These are phyloP conservation scores for Coniella lustricola DNA, from an alignment of 2,329 filamentous ascomycete species.

Conservation along the genomic window DNA sequence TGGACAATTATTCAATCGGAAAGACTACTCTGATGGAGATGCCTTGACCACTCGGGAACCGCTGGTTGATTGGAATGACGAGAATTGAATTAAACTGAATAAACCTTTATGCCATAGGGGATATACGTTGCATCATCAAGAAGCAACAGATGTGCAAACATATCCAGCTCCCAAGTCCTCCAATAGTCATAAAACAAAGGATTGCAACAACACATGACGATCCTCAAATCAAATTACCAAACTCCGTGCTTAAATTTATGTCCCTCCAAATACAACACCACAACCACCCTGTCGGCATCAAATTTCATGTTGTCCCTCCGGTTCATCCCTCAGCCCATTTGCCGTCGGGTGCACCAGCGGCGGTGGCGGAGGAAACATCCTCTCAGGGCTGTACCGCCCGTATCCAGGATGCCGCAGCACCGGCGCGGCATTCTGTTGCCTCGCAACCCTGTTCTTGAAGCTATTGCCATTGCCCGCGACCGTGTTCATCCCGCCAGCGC, in stretches of 20 bases:
- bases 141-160: not conserved
- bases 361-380: constrained; percentile 9
- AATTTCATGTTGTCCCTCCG: not conserved
- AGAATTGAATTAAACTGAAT: no score
- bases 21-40: no score
- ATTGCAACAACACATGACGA: no score
- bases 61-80: no score
- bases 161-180: not conserved
- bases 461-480: constrained; percentile 6
- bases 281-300: not conserved
- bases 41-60: no score
- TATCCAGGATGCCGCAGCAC: constrained; percentile 41
- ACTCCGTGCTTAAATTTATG: constrained; percentile 11
- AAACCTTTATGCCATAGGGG: no score
- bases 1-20: no score
- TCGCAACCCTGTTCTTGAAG: constrained; percentile 19
- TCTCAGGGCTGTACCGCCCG: constrained; percentile 28
- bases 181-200: no score
- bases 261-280: not conserved
- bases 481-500: constrained; percentile 14
- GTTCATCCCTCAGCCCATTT: constrained; percentile 17
- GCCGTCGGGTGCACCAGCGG: constrained; percentile 8
- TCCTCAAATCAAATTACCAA: no score
- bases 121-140: not conserved
- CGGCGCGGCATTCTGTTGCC: constrained; percentile 30